Evolutionary conservation across 2,329 filamentous ascomycete species (phyloP), one percentile per base, ranked within the genome.

Genomic region (Colletotrichum sp.): DNA sequence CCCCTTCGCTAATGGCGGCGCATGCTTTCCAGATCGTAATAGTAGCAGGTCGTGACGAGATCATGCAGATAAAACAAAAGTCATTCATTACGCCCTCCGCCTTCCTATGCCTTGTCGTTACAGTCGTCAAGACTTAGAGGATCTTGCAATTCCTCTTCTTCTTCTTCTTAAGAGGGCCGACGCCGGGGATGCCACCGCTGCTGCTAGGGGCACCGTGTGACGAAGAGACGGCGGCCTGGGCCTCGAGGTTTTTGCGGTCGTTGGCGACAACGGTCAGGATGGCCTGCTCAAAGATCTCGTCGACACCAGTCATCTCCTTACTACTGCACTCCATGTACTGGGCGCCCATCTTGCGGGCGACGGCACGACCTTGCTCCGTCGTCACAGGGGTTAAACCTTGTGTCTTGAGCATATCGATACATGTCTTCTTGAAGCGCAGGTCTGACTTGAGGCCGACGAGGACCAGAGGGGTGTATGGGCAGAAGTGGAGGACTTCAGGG

Each of bases 321-420:
- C 95, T 98, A 83, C 96, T 98, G 90, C 97, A 99, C 87, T 99
- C 97, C 91, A 98, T 96, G 88, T 99, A 99, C 82, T 93, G 91
- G 15, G 97, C 97, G 78, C 93, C 93, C 97, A 99, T 99, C 87
- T 96, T 97, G 82, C 93, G 91, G 71, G 97, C 96, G 30, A 99
- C 96, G 10, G 92, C 91, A 83, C 94, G 91, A 78, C 96, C 97
- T 86, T 99, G 96, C 80, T 98, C 95, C 66, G 93, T 92, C 2
- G 96, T 98, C 65, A 99, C 96, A 7, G 97, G 97, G 3, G 96
- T 98, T 75, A 99, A 91, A 64, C 97, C 97, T 85, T 99, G 97
- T 18, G 96, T 98, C 88, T 98, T 98, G 86, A 99, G 95, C 84
- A 99, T 96, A 84, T 99, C 97, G 86, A 98, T 98, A 87, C 97